These are phyloP conservation scores for Rhodotorula sp. DNA, from an alignment of 1,284 basidiomycete genomes.

Conservation along the genomic window DNA sequence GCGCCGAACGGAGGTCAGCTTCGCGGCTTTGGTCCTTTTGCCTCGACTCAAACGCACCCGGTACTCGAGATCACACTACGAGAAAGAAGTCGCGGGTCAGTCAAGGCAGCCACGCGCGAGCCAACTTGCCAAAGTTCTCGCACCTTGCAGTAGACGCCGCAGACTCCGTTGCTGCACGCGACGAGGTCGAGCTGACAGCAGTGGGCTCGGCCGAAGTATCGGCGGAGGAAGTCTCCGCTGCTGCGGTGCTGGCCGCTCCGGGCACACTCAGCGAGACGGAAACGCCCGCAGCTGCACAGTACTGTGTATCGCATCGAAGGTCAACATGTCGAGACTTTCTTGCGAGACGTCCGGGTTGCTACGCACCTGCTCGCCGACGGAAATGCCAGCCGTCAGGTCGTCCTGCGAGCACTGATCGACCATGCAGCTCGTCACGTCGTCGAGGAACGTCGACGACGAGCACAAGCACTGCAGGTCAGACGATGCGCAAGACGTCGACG, in stretches of 20 bases:
- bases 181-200: neutral
- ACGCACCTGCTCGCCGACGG: constrained; percentile 25
- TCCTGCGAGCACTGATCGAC: constrained; percentile 7
- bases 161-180: neutral
- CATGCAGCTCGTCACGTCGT: constrained; percentile 20
- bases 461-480: constrained; percentile 30
- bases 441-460: constrained; percentile 20
- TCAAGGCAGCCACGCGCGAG: too few relatives aligned
- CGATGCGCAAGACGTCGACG: constrained; percentile 19
- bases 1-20: neutral
- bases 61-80: too few relatives aligned
- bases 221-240: neutral
- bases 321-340: neutral
- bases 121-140: too few relatives aligned
- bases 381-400: constrained; percentile 3
- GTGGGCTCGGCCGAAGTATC: neutral
- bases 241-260: neutral
- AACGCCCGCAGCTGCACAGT: constrained; percentile 21
- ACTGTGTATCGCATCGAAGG: neutral
- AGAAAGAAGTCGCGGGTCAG: too few relatives aligned
- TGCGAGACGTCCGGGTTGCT: too few relatives aligned
- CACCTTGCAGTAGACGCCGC: neutral
- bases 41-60: too few relatives aligned
- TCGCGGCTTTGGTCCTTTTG: too few relatives aligned
- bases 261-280: neutral